Evolutionary conservation across 169 alveolate genomes (phyloP).

Genomic region (Plasmodium chabaudi): DNA sequence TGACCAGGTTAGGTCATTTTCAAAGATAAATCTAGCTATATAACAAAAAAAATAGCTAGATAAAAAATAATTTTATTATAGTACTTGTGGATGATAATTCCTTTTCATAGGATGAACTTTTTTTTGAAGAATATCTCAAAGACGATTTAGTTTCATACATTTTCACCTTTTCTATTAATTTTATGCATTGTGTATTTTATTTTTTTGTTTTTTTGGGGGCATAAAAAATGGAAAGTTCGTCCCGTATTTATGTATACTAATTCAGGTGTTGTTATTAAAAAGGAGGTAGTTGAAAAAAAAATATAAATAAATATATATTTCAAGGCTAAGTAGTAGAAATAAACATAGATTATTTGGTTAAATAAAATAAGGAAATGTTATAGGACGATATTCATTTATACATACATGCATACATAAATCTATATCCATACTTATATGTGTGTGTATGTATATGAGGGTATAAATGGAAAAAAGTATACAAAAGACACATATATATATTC

Average conservation of each 20-base stretch:
- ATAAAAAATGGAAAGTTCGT: neutral
- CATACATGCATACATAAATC: neutral
- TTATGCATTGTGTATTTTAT: neutral
- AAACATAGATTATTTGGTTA: neutral
- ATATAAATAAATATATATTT: neutral
- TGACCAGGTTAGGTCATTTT: neutral
- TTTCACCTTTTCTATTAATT: slow-evolving; percentile 19
- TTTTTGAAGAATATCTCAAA: slow-evolving; percentile 46
- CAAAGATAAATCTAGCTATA: neutral
- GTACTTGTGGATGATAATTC: slow-evolving; percentile 66
- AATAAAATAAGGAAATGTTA: neutral
- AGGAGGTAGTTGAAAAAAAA: neutral
- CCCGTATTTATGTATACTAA: too few species aligned
- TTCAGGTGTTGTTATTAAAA: neutral
- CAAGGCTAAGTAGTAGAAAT: neutral
- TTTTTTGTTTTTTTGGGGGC: neutral
- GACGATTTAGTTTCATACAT: slow-evolving; percentile 57
- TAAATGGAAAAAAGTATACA: neutral
- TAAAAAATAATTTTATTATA: too few species aligned
- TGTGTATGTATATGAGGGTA: neutral
- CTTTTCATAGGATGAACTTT: slow-evolving; percentile 51
- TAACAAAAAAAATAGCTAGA: too few species aligned
- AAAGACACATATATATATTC: neutral
- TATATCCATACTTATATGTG: neutral
- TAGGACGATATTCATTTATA: neutral